Percentiles rank a stretch among this genome's conserved stretches.
Conservation (phyloP, 257 asterid species). For the Primulina huaijiensis region DNA sequence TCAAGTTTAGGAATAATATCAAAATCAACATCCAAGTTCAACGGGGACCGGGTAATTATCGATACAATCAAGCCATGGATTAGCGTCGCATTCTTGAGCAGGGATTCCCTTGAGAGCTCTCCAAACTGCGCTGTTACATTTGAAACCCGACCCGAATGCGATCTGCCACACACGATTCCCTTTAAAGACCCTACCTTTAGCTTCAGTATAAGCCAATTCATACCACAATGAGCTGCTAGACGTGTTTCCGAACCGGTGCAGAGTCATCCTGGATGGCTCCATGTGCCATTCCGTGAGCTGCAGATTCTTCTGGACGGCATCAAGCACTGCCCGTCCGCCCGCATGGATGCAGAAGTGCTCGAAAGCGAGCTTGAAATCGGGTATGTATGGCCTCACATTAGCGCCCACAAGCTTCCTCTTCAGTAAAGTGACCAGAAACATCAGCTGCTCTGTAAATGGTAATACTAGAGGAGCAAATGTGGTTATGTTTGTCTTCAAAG, state of each 20-base stretch:
- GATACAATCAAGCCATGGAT: slow-evolving; percentile 48
- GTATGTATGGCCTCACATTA: slow-evolving; percentile 55
- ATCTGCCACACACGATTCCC: slow-evolving; percentile 57
- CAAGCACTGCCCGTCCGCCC: slow-evolving; percentile 54
- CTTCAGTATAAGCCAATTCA: slow-evolving; percentile 49
- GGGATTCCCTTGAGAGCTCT: slow-evolving; percentile 40
- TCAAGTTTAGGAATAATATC: background rate
- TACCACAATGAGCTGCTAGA: slow-evolving; percentile 64
- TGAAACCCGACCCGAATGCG: slow-evolving; percentile 63
- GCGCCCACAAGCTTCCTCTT: slow-evolving; percentile 36
- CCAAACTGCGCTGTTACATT: slow-evolving; percentile 64
- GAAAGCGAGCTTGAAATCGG: slow-evolving; percentile 56
- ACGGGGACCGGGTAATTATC: slow-evolving; percentile 41
- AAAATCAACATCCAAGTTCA: background rate
- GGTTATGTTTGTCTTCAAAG: slow-evolving; percentile 50
- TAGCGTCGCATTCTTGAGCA: slow-evolving; percentile 25
- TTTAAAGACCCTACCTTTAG: slow-evolving; percentile 37
- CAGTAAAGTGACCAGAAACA: slow-evolving; percentile 37
- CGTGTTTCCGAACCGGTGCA: slow-evolving; percentile 56
- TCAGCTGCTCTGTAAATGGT: slow-evolving; percentile 48
- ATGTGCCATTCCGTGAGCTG: slow-evolving; percentile 53
- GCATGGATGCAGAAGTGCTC: slow-evolving; percentile 66
- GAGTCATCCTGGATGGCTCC: slow-evolving; percentile 67
- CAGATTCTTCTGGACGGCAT: slow-evolving; percentile 50
- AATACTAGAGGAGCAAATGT: slow-evolving; percentile 53